These are phyloP conservation scores for Strobilomyces confusus DNA, from an alignment of 768 basidiomycete species.

Conservation along the genomic window DNA sequence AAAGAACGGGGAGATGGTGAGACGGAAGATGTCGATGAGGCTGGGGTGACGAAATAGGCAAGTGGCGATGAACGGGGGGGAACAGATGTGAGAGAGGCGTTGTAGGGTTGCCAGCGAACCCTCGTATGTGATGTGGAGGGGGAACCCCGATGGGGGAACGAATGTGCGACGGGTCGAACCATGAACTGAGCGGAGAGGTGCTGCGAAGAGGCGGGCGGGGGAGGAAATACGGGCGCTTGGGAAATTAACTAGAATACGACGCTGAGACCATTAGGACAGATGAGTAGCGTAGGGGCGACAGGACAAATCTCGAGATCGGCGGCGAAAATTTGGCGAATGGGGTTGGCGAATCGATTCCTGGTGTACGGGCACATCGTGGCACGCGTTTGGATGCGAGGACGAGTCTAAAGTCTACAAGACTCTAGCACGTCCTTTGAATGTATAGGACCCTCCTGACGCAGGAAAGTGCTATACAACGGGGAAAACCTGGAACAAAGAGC, in stretches of 20 bases:
- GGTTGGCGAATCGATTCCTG: slow-evolving; percentile 23
- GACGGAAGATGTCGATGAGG: slow-evolving; percentile 49
- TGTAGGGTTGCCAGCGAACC: slow-evolving; percentile 81
- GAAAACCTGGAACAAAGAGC: background rate
- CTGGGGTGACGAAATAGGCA: slow-evolving; percentile 54
- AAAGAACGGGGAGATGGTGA: slow-evolving; percentile 37
- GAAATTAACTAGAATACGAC: slow-evolving; percentile 35
- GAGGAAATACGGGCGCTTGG: slow-evolving; percentile 12
- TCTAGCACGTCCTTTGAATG: slow-evolving; percentile 39
- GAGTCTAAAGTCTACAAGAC: slow-evolving; percentile 36
- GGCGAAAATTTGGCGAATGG: slow-evolving; percentile 18
- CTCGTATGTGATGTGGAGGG: slow-evolving; percentile 59
- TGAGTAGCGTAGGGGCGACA: slow-evolving; percentile 14
- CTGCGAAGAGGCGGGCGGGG: slow-evolving; percentile 1
- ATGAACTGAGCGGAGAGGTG: slow-evolving; percentile 16
- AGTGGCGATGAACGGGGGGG: slow-evolving; percentile 33
- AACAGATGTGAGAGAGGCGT: slow-evolving; percentile 39
- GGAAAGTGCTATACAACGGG: slow-evolving; percentile 24
- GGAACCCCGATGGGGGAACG: slow-evolving; percentile 68
- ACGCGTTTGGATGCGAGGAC: slow-evolving; percentile 23
- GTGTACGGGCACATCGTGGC: slow-evolving; percentile 39
- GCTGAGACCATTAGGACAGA: slow-evolving; percentile 33
- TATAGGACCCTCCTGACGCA: slow-evolving; percentile 16
- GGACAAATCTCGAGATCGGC: slow-evolving; percentile 12
- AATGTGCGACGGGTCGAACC: slow-evolving; percentile 38